Evolutionary conservation across 331 rosid species (phyloP).

Genomic region (Erythrophleum ivorense): DNA sequence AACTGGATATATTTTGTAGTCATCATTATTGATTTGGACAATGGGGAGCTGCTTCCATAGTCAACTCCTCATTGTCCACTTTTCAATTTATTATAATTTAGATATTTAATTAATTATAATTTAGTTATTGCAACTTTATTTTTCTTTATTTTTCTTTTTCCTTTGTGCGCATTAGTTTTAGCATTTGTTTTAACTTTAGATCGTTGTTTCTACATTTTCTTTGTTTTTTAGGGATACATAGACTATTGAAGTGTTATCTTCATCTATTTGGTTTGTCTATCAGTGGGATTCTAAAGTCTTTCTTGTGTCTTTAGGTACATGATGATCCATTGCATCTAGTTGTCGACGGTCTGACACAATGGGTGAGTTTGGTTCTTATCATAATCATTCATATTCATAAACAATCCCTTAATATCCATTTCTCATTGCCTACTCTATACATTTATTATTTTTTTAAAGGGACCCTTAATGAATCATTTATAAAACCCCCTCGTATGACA

Average conservation of each 20-base stretch:
- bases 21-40: too few species aligned
- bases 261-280: slow-evolving; percentile 29
- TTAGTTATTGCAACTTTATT: too few species aligned
- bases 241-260: background rate
- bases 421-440: slow-evolving; percentile 4
- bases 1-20: too few species aligned
- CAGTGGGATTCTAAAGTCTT: slow-evolving; percentile 34
- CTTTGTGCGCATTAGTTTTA: too few species aligned
- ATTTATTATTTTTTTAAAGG: background rate
- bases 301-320: slow-evolving; percentile 67
- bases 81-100: too few species aligned
- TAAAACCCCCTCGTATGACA: slow-evolving; percentile 41
- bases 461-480: slow-evolving; percentile 3
- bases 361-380: slow-evolving; percentile 62
- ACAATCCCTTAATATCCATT: slow-evolving; percentile 20
- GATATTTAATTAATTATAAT: too few species aligned
- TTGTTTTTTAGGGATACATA: too few species aligned
- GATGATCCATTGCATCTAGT: slow-evolving; percentile 94
- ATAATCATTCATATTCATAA: slow-evolving; percentile 17
- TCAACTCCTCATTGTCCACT: too few species aligned
- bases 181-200: too few species aligned
- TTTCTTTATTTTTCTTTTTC: too few species aligned
- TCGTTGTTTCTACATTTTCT: too few species aligned
- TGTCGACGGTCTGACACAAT: slow-evolving; percentile 95
- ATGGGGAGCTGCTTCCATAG: too few species aligned